Conservation (phyloP, 2,329 filamentous ascomycete genomes). For the Coniochaeta pulveracea region DNA sequence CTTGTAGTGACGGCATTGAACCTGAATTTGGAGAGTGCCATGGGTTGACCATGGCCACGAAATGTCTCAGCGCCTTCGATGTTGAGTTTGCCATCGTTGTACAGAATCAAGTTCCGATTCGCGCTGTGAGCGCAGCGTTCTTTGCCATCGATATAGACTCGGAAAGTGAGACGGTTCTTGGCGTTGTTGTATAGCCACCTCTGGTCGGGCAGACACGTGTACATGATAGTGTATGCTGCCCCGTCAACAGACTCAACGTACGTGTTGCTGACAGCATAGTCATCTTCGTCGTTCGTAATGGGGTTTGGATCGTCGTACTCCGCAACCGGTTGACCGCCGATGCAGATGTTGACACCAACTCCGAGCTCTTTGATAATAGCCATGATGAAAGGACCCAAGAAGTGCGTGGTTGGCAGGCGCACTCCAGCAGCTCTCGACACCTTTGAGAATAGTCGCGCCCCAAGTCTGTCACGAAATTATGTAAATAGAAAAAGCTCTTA, state of each 20-base stretch:
- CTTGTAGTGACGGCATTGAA: neutral
- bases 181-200: neutral
- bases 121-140: neutral
- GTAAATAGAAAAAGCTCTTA: no score
- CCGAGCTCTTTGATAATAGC: neutral
- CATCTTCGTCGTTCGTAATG: neutral
- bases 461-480: no score
- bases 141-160: neutral
- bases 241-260: constrained; percentile 1
- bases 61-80: no score
- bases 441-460: no score
- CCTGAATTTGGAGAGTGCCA: neutral
- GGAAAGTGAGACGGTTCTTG: neutral
- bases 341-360: neutral
- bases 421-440: no score
- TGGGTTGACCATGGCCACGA: neutral
- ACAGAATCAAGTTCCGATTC: neutral
- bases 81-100: neutral
- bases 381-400: no score
- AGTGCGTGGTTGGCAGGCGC: no score
- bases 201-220: neutral
- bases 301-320: constrained; percentile 1
- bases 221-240: neutral
- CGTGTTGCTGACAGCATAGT: neutral
- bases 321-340: neutral